Evolutionary conservation across 163 green algal genomes (phyloP).

Genomic region (Botryococcus braunii): DNA sequence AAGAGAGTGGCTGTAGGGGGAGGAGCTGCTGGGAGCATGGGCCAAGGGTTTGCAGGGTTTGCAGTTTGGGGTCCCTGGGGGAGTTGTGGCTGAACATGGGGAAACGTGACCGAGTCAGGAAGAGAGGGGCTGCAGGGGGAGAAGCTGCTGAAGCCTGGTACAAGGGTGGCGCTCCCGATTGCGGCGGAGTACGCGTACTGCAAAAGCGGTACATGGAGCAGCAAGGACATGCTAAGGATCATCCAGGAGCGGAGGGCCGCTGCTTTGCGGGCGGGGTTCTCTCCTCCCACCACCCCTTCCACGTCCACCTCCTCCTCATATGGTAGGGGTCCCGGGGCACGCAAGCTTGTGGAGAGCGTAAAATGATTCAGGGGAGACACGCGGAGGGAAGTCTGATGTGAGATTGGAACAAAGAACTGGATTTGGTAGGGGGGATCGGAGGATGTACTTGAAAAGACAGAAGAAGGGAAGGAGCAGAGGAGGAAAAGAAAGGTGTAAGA

Average conservation of each 20-base stretch:
- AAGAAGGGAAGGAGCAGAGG: not conserved
- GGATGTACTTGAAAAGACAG: not conserved
- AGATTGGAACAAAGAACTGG: not conserved
- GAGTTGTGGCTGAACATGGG: not conserved
- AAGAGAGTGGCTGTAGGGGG: not conserved
- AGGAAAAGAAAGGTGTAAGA: too few species aligned
- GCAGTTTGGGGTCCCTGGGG: not conserved
- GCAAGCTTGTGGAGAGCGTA: not conserved
- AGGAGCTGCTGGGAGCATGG: not conserved
- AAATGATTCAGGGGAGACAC: not conserved
- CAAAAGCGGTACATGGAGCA: conserved; percentile 18
- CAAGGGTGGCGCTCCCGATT: conserved; percentile 39
- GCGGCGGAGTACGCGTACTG: conserved; percentile 41
- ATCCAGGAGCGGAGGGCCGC: conserved; percentile 13
- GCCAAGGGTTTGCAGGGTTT: not conserved
- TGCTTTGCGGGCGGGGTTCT: not conserved
- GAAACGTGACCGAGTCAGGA: not conserved
- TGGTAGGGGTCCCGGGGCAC: not conserved
- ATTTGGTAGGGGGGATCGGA: not conserved
- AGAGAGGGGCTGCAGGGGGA: conserved; percentile 36
- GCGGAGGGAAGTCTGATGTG: not conserved
- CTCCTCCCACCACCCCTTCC: conserved; percentile 9
- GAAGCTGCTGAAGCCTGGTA: conserved; percentile 44
- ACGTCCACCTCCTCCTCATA: conserved; percentile 14
- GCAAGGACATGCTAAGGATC: conserved; percentile 23